Evolutionary conservation across 23 red algal genomes (phyloP).

Genomic region (Gracilariopsis chorda): DNA sequence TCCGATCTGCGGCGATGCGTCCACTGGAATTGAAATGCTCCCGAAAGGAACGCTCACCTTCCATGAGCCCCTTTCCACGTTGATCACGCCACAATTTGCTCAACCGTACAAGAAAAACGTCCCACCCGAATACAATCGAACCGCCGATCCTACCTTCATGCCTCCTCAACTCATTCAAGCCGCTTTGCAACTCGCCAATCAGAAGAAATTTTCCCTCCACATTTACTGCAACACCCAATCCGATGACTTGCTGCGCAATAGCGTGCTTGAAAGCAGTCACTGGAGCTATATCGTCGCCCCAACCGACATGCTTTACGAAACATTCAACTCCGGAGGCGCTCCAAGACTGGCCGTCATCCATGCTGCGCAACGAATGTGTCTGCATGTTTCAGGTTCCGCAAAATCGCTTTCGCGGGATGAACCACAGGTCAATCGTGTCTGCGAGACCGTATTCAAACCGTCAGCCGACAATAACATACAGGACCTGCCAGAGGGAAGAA

Average conservation of each 20-base stretch:
- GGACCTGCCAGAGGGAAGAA: conserved; percentile 24
- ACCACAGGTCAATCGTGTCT: neutral
- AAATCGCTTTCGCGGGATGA: neutral
- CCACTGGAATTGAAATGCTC: neutral
- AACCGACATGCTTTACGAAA: neutral
- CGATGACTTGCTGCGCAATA: neutral
- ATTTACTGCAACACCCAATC: neutral
- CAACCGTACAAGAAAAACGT: neutral
- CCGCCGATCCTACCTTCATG: neutral
- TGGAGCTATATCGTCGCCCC: conserved; percentile 41
- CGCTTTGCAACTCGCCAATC: neutral
- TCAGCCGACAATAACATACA: neutral
- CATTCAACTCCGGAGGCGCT: neutral
- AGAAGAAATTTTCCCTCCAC: too few species aligned
- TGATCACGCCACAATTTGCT: neutral
- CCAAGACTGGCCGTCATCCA: neutral
- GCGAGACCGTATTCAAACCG: neutral
- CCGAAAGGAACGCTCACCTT: neutral
- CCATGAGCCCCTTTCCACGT: neutral
- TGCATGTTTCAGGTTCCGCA: conserved; percentile 36
- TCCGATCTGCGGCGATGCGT: neutral
- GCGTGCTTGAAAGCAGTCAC: conserved; percentile 28
- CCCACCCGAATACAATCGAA: neutral
- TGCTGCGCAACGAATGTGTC: conserved; percentile 1
- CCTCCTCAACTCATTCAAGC: neutral